These are phyloP conservation scores for Podospora anserina DNA, from an alignment of 495 filamentous ascomycete species.

Conservation along the genomic window DNA sequence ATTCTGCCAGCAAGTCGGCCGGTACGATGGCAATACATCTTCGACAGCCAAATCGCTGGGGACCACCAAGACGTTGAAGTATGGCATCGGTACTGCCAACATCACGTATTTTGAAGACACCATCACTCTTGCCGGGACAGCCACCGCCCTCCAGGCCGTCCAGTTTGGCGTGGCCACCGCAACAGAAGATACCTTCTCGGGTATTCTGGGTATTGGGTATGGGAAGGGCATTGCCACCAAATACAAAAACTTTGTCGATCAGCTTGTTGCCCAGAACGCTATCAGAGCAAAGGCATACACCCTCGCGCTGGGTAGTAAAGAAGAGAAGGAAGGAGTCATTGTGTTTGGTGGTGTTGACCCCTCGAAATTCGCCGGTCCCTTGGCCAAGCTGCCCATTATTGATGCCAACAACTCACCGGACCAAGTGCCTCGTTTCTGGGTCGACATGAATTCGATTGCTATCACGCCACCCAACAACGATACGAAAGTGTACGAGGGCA, in stretches of 20 bases:
- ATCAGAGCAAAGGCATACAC: slow-evolving; percentile 48
- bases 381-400: slow-evolving; percentile 67
- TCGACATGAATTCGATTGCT: slow-evolving; percentile 60
- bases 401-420: slow-evolving; percentile 44
- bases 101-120: slow-evolving; percentile 46
- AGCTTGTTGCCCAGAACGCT: slow-evolving; percentile 39
- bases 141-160: slow-evolving; percentile 34
- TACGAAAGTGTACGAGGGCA: slow-evolving; percentile 43
- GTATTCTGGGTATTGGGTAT: slow-evolving; percentile 49
- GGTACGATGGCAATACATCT: slow-evolving; percentile 39
- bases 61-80: slow-evolving; percentile 37
- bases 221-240: slow-evolving; percentile 39
- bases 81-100: slow-evolving; percentile 46
- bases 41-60: slow-evolving; percentile 33
- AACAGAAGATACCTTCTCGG: slow-evolving; percentile 43
- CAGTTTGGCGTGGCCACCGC: slow-evolving; percentile 46
- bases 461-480: slow-evolving; percentile 47
- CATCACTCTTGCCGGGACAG: slow-evolving; percentile 40
- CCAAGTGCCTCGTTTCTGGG: slow-evolving; percentile 48
- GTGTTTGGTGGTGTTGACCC: slow-evolving; percentile 92
- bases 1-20: slow-evolving; percentile 44
- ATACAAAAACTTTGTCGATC: slow-evolving; percentile 48
- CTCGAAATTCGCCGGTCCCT: slow-evolving; percentile 69
- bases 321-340: slow-evolving; percentile 62
- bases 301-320: slow-evolving; percentile 47